Evolutionary conservation across 805 yeast species (phyloP), one percentile per base, ranked within the genome.

Genomic region (Lipomyces sp.): DNA sequence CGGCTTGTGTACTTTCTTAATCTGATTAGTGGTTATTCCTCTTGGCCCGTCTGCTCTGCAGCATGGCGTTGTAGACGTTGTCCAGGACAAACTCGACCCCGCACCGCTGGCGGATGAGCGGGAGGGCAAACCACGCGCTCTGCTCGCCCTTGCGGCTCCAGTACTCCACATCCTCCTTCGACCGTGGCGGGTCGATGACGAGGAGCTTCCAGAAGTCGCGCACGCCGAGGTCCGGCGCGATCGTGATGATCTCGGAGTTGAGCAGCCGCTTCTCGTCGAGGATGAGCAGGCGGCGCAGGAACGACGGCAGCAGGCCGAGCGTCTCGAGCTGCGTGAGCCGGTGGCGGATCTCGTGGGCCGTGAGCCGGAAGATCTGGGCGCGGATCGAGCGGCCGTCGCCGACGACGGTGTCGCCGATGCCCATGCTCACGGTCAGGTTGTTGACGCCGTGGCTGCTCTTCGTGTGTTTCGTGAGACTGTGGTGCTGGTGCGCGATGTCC

Each of bases 71-170:
- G 26, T 52, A 54, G 18, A 58, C 77, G 65, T 84, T 87, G 65
- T 90, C 96, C 48, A 91, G 72, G 23, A 89, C 84, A 68, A 84
- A 87, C 71, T 91, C 98, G 47, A 91, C 84, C 1, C 90, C 81
- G 62, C 96, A 86, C 41, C 98, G 73, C 1, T 95, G 84, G 81
- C 89, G 83, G 28, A 93, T 73, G 33, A 89, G 71, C 0, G 96
- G 87, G 54, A 87, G 74, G 45, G 87, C 78, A 1, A 96, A 95
- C 98, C 98, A 93, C 1, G 89, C 88, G 39, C 95, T 84, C 57
- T 84, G 74, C 66, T 91, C 97, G 4, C 98, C 98, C 29, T 90
- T 87, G 45, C 78, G 71, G 13, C 89, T 81, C 95, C 97, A 91
- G 64, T 88, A 87, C 4, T 88, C 84, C 21, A 89, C 83, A 65